A percentile compares a stretch with the other conserved stretches of the same genome.
Conservation (phyloP, 2,329 filamentous ascomycete genomes). For the Pestalotiopsis sp. region DNA sequence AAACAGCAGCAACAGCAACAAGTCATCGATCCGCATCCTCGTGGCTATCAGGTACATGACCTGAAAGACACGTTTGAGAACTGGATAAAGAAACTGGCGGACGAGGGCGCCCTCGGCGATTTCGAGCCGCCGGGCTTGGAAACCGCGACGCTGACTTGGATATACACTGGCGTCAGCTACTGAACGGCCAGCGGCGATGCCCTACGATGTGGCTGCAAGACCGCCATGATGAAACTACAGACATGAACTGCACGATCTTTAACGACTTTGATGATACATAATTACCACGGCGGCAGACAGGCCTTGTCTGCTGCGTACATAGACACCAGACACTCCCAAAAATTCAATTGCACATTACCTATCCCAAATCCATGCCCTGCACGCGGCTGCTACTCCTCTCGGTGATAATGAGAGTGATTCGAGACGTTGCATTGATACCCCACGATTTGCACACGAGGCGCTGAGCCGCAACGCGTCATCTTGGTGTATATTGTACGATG, state of each 20-base stretch:
- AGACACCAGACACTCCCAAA: not conserved
- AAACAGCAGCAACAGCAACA: conserved; percentile 30
- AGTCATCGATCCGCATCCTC: conserved; percentile 29
- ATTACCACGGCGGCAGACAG: not conserved
- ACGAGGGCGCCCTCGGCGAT: conserved; percentile 19
- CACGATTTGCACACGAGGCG: not conserved
- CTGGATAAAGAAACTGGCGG: conserved; percentile 26
- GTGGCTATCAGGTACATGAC: conserved; percentile 30
- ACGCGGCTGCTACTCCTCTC: not conserved
- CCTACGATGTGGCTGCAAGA: too few species aligned
- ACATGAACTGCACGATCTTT: not conserved
- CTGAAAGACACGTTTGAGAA: conserved; percentile 32
- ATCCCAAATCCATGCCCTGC: not conserved
- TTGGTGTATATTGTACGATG: not conserved
- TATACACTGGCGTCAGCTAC: conserved; percentile 28
- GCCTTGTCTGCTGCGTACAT: not conserved
- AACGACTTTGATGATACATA: not conserved
- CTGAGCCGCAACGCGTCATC: not conserved
- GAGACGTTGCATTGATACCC: not conserved
- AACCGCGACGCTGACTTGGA: conserved; percentile 35
- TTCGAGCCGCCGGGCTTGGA: conserved; percentile 28
- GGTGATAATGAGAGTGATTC: not conserved
- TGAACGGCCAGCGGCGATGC: not conserved
- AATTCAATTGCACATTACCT: not conserved
- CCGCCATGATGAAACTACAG: not conserved